These are phyloP conservation scores for Pestalotiopsis sp. DNA, from an alignment of 2,329 filamentous ascomycete species.

Conservation along the genomic window DNA sequence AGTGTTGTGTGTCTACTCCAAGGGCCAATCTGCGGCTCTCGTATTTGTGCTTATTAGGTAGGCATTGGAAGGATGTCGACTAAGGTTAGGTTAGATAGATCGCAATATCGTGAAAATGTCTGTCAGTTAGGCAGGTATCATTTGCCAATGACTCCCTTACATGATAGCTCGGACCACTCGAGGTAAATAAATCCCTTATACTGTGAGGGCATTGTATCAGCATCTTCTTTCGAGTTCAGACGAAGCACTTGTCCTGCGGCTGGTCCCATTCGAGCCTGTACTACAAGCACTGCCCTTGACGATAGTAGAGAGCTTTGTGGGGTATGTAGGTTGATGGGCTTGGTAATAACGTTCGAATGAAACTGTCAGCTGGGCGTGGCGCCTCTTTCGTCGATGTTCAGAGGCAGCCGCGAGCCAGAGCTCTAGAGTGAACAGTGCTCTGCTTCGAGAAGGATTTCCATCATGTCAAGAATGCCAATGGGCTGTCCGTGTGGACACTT, in stretches of 20 bases:
- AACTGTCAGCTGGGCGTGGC: not conserved
- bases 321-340: not conserved
- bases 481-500: not conserved
- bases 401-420: not conserved
- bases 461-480: not conserved
- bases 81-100: too few species aligned
- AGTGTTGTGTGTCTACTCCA: not conserved
- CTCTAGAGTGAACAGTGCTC: not conserved
- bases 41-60: too few species aligned
- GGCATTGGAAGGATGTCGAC: too few species aligned
- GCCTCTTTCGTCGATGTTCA: not conserved
- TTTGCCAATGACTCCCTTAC: too few species aligned
- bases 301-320: not conserved
- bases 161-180: too few species aligned
- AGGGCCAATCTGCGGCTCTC: too few species aligned
- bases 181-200: not conserved
- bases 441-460: slow-evolving; percentile 1
- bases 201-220: not conserved
- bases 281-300: not conserved
- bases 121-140: too few species aligned
- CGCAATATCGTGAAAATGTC: too few species aligned
- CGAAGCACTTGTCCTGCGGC: not conserved
- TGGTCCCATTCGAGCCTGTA: not conserved
- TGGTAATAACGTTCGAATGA: not conserved
- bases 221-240: not conserved